Percentiles rank a stretch among this genome's conserved stretches.
Evolutionary conservation across 1,139 yeast species (phyloP).

Genomic region (Protomyces gravidus): DNA sequence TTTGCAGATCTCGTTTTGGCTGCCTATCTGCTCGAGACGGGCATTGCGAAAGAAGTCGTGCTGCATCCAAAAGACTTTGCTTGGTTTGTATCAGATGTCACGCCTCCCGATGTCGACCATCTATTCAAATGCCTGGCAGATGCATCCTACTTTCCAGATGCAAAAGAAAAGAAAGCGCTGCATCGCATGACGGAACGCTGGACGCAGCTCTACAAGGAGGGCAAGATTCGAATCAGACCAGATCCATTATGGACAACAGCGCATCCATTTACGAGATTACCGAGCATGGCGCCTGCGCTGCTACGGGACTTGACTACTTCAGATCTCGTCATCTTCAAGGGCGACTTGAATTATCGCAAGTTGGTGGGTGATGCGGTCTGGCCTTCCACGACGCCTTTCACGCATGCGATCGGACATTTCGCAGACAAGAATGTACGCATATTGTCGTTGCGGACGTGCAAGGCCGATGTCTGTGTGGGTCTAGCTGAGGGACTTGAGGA

Average conservation of each 20-base stretch:
- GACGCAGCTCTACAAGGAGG: slow-evolving; percentile 49
- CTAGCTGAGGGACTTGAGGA: slow-evolving; percentile 60
- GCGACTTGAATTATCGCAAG: slow-evolving; percentile 93
- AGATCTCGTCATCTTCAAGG: slow-evolving; percentile 66
- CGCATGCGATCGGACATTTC: slow-evolving; percentile 63
- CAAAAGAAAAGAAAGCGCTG: slow-evolving; percentile 9
- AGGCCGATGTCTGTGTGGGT: slow-evolving; percentile 95
- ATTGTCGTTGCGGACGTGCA: slow-evolving; percentile 81
- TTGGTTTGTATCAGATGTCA: slow-evolving; percentile 96
- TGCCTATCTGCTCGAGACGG: slow-evolving; percentile 68
- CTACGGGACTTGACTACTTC: slow-evolving; percentile 55
- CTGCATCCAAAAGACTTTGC: slow-evolving; percentile 89
- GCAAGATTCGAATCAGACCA: slow-evolving; percentile 55
- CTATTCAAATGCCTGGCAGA: slow-evolving; percentile 54
- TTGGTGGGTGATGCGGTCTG: slow-evolving; percentile 77
- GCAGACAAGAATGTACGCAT: slow-evolving; percentile 54
- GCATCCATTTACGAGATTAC: slow-evolving; percentile 63
- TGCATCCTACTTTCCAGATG: slow-evolving; percentile 17
- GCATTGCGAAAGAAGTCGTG: slow-evolving; percentile 57
- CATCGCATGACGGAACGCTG: slow-evolving; percentile 22
- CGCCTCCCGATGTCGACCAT: slow-evolving; percentile 68
- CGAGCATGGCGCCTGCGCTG: slow-evolving; percentile 54
- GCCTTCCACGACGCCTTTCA: slow-evolving; percentile 75
- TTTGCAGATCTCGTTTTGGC: slow-evolving; percentile 79
- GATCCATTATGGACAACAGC: slow-evolving; percentile 82